These are phyloP conservation scores for Crucibulum laeve DNA, from an alignment of 768 basidiomycete genomes.

Conservation along the genomic window DNA sequence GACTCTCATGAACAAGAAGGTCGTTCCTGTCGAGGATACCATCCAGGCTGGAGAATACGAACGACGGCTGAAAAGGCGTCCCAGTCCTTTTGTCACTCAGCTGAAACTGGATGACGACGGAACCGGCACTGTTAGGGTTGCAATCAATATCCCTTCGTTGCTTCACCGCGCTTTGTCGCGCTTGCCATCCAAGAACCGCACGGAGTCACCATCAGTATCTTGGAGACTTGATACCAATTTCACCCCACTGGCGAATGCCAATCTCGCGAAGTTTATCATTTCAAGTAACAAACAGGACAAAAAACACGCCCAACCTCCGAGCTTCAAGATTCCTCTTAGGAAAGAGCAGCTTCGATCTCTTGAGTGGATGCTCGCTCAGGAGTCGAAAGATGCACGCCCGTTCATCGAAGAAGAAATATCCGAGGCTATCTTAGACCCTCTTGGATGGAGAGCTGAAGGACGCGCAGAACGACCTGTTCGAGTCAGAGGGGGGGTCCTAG, in stretches of 20 bases:
- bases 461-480: slow-evolving; percentile 73
- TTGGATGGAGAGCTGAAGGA: slow-evolving; percentile 95
- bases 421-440: slow-evolving; percentile 78
- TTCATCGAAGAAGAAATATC: slow-evolving; percentile 95
- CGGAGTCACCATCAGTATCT: slow-evolving; percentile 47
- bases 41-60: slow-evolving; percentile 88
- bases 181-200: slow-evolving; percentile 56
- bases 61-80: slow-evolving; percentile 80
- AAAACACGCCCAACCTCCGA: slow-evolving; percentile 71
- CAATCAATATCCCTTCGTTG: slow-evolving; percentile 83
- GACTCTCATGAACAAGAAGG: slow-evolving; percentile 56
- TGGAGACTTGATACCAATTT: slow-evolving; percentile 86
- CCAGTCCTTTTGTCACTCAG: slow-evolving; percentile 83
- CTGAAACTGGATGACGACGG: slow-evolving; percentile 61
- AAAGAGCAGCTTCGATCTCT: slow-evolving; percentile 87
- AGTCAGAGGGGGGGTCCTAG: slow-evolving; percentile 86
- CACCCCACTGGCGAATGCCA: slow-evolving; percentile 53
- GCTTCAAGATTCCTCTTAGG: slow-evolving; percentile 71
- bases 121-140: slow-evolving; percentile 72
- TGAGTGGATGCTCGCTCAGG: slow-evolving; percentile 88
- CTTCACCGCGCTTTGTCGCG: slow-evolving; percentile 83
- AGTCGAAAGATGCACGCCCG: slow-evolving; percentile 55
- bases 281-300: slow-evolving; percentile 72
- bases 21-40: slow-evolving; percentile 76
- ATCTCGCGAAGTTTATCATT: slow-evolving; percentile 63